phyloP scores from a whole-genome alignment of 176 grass and related monocot species.

The Lolium perenne region DNA sequence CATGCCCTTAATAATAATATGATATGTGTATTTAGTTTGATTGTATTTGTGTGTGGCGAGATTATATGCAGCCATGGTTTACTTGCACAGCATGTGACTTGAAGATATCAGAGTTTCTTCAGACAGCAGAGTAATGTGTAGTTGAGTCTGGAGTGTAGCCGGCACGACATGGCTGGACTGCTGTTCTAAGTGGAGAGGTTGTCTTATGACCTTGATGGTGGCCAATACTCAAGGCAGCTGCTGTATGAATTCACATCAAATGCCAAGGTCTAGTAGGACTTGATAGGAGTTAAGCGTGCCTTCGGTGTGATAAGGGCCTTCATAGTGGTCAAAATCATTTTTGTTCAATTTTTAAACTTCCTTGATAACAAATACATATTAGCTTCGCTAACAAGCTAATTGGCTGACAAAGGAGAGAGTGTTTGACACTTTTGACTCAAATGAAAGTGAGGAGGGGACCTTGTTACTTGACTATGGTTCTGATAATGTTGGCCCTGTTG shows the following conservation, averaged over 20 bases:
- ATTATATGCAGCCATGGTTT: not conserved
- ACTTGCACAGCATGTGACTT: not conserved
- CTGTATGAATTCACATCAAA: not conserved
- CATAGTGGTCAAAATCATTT: not conserved
- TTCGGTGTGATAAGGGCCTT: not conserved
- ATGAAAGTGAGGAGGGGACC: not conserved
- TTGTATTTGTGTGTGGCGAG: not conserved
- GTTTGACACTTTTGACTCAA: not conserved
- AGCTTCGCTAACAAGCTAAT: not conserved
- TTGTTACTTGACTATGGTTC: not conserved
- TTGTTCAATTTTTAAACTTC: not conserved
- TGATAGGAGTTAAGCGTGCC: not conserved
- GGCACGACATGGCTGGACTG: not conserved
- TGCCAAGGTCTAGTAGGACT: not conserved
- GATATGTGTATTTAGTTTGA: constrained; percentile 7
- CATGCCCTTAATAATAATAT: not conserved
- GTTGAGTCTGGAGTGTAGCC: not conserved
- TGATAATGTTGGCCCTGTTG: not conserved
- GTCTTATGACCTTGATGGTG: not conserved
- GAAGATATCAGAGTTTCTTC: not conserved
- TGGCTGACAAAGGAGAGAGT: not conserved
- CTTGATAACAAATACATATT: not conserved
- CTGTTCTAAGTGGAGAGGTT: not conserved
- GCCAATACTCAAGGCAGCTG: not conserved
- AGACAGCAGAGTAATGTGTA: not conserved